A percentile compares a stretch with the other conserved stretches of the same genome.
phyloP scores from a whole-genome alignment of 257 asterid species.

The Solanum etuberosum region DNA sequence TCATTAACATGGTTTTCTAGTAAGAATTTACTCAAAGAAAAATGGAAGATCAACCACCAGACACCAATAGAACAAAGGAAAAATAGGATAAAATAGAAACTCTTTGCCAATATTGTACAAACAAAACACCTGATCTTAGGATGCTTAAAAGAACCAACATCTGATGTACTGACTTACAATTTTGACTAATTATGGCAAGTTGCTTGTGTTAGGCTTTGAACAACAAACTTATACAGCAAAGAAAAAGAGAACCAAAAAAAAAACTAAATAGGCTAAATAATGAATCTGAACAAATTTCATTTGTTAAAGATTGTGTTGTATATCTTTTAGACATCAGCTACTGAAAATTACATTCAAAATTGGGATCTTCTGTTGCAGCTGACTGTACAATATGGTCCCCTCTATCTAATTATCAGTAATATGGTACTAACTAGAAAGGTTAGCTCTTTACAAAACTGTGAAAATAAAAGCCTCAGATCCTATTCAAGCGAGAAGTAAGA shows the following conservation, averaged over 20 bases:
- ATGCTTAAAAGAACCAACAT: not conserved
- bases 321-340: not conserved
- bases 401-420: no score
- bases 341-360: not conserved
- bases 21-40: not conserved
- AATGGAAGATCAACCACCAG: not conserved
- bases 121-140: not conserved
- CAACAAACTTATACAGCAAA: not conserved
- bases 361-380: not conserved
- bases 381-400: no score
- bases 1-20: not conserved
- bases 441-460: not conserved
- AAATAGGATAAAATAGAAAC: not conserved
- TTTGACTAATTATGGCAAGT: not conserved
- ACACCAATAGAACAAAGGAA: not conserved
- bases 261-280: not conserved
- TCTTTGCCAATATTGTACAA: not conserved
- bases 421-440: not conserved
- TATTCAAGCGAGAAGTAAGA: constrained; percentile 9
- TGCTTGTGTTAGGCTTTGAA: not conserved
- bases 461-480: not conserved
- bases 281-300: not conserved
- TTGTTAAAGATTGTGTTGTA: not conserved
- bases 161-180: not conserved
- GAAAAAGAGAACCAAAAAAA: not conserved